Conservation (phyloP, 2,329 filamentous ascomycete genomes). For the Hymenoscyphus occultus region DNA sequence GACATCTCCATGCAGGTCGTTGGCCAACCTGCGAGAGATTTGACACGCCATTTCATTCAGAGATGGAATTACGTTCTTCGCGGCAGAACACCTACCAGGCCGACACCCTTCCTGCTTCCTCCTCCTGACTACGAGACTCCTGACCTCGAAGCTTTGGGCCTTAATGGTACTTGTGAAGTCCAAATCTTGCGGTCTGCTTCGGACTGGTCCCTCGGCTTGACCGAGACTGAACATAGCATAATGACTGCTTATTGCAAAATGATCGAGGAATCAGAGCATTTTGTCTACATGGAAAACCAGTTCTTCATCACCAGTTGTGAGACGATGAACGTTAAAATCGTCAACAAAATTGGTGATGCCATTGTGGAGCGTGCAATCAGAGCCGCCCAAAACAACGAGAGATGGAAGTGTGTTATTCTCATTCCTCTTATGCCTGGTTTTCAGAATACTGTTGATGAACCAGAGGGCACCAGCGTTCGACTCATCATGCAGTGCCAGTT, state of each 20-base stretch:
- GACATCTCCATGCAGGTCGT: slow-evolving; percentile 98
- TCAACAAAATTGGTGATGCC: slow-evolving; percentile 92
- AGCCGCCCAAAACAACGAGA: slow-evolving; percentile 77
- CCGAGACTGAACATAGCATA: slow-evolving; percentile 88
- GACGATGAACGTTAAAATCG: slow-evolving; percentile 80
- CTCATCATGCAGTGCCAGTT: slow-evolving; percentile 97
- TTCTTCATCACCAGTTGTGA: slow-evolving; percentile 96
- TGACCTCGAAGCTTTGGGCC: slow-evolving; percentile 81
- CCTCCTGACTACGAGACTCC: slow-evolving; percentile 86
- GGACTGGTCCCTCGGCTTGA: slow-evolving; percentile 88
- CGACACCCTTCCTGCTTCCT: slow-evolving; percentile 88
- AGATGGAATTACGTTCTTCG: slow-evolving; percentile 96
- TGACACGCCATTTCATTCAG: slow-evolving; percentile 95
- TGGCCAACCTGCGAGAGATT: slow-evolving; percentile 88
- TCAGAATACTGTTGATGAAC: slow-evolving; percentile 91
- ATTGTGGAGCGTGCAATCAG: slow-evolving; percentile 87
- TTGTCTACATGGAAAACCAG: slow-evolving; percentile 98
- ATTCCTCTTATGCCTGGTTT: slow-evolving; percentile 98
- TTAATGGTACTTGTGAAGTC: slow-evolving; percentile 93
- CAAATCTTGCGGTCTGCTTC: slow-evolving; percentile 90
- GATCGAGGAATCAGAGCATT: slow-evolving; percentile 93
- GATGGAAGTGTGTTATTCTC: slow-evolving; percentile 85
- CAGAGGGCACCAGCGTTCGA: slow-evolving; percentile 90
- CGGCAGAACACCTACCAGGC: slow-evolving; percentile 87
- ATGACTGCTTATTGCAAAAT: slow-evolving; percentile 93